Base-by-base conservation (phyloP, 768 basidiomycete genomes). In the Psilocybe sp. region DNA sequence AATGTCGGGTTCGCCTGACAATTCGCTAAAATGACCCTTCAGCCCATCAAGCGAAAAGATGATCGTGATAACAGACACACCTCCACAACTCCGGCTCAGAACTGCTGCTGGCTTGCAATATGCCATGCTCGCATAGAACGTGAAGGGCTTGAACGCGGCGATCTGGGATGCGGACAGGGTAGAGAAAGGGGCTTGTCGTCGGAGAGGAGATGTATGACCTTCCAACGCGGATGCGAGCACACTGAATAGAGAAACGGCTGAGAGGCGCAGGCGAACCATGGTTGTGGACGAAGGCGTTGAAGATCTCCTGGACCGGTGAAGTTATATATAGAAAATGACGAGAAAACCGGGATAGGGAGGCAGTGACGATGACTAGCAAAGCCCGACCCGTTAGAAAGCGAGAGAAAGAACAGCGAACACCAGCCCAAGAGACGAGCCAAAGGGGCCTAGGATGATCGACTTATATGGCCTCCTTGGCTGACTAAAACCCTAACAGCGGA, bases 1-100 rank as follows among this genome's bases (percentile, higher is more conserved):
- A 79, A 78, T 40, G 56, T 66, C 1, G 72, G 56, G 45, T 74
- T 77, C 12, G 69, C 70, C n/a, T 63, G 47, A 50, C 76, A 78
- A 44, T 66, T 69, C 0, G 56, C 76, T 75, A 44, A 31, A 33
- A 40, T 3, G 18, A 19, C 14, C 23, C 23, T 28, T n/a, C n/a
- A 15, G 11, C 9, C 13, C 14, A 44, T 35, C 32, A 4, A 11
- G 18, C 51, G 5, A 14, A 1, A 44, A 6, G 32, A 16, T 23
- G 28, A 42, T 34, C 37, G 4, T 11, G 2, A 28, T 45, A 33
- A 13, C 11, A 18, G 12, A 44, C 70, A 37, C 53, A 78, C 80
- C 58, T 60, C 80, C 81, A 53, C 80, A 82, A 23, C 66, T 57
- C 77, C 81, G 82, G 15, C 66, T 60, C 15, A 69, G 43, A 9